phyloP scores from a whole-genome alignment of 176 grass and related monocot genomes.

The Paspalum vaginatum region DNA sequence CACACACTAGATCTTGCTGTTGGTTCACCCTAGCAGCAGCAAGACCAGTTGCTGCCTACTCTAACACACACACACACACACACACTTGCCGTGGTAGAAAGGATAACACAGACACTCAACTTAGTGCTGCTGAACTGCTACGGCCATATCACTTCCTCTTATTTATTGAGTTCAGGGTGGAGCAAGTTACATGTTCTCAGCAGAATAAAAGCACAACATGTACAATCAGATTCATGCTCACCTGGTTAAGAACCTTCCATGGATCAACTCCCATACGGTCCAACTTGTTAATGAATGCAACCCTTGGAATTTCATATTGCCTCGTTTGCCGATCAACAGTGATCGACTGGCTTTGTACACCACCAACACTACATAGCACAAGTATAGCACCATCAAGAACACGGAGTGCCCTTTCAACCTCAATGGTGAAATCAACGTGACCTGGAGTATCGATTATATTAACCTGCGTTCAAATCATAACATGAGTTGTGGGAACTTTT shows the following conservation, averaged over 20 bases:
- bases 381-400: conserved; percentile 98
- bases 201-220: conserved; percentile 4
- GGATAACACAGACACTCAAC: too few species aligned
- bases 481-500: neutral
- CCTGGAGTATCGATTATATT: conserved; percentile 99
- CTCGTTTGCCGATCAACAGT: conserved; percentile 99
- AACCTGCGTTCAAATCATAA: conserved; percentile 64
- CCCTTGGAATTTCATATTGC: conserved; percentile 92
- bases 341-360: conserved; percentile 97
- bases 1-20: too few species aligned
- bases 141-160: too few species aligned
- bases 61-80: too few species aligned
- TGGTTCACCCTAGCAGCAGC: too few species aligned
- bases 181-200: too few species aligned
- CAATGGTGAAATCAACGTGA: conserved; percentile 99
- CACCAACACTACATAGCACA: conserved; percentile 98
- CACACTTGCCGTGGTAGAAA: too few species aligned
- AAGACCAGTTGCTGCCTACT: too few species aligned
- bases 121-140: too few species aligned
- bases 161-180: too few species aligned
- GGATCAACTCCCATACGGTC: conserved; percentile 99
- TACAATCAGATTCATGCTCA: conserved; percentile 37
- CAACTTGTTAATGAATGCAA: conserved; percentile 97
- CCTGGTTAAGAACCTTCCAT: conserved; percentile 97
- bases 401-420: conserved; percentile 97